Evolutionary conservation across 306 rosid genomes (phyloP).

Genomic region (Nissolia schottii): DNA sequence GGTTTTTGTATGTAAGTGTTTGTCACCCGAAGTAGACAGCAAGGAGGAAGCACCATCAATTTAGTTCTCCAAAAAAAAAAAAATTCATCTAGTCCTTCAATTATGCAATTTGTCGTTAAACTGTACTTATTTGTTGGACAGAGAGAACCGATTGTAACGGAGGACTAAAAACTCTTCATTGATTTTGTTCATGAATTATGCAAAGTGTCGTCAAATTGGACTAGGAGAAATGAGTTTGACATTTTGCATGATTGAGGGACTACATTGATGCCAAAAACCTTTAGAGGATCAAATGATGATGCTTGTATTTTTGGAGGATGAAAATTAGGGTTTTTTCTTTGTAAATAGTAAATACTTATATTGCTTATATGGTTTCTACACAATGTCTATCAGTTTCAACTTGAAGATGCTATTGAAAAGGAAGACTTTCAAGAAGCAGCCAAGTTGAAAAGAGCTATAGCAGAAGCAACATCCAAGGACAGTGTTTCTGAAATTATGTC

Average conservation of each 20-base stretch:
- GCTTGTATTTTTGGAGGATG: not conserved
- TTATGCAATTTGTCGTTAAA: not conserved
- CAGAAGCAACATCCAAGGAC: slow-evolving; percentile 81
- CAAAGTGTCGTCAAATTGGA: not conserved
- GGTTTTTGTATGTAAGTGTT: not conserved
- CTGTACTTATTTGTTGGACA: not conserved
- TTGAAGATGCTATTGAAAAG: slow-evolving; percentile 93
- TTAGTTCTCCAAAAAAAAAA: too few relatives aligned
- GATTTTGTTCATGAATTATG: not conserved
- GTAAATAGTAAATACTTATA: not conserved
- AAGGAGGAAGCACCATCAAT: too few relatives aligned
- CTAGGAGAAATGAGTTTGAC: not conserved
- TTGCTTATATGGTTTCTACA: slow-evolving; percentile 4
- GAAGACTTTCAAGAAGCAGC: slow-evolving; percentile 88
- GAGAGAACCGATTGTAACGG: not conserved
- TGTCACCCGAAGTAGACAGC: not conserved
- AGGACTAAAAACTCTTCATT: not conserved
- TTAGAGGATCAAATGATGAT: not conserved
- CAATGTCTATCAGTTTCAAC: slow-evolving; percentile 65
- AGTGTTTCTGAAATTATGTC: slow-evolving; percentile 78
- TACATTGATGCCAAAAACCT: not conserved
- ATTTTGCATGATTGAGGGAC: not conserved
- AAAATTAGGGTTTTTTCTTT: not conserved
- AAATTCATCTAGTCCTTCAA: too few relatives aligned
- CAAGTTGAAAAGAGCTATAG: slow-evolving; percentile 65